These are phyloP conservation scores for Rhynchospora tenuis DNA, from an alignment of 176 grass and related monocot genomes.

Conservation along the genomic window DNA sequence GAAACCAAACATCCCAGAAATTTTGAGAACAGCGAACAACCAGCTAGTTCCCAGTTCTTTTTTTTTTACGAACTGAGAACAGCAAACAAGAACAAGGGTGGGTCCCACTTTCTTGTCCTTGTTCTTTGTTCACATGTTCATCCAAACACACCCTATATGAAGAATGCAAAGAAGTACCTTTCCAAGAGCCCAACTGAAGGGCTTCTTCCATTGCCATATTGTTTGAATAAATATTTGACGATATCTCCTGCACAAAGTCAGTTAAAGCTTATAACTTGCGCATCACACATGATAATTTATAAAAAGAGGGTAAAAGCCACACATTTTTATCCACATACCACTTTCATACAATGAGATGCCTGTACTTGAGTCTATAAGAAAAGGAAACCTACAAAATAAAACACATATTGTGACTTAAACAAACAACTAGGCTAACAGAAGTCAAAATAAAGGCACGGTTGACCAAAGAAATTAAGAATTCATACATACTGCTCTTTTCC, in stretches of 20 bases:
- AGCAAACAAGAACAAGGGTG: too few relatives aligned
- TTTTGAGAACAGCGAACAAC: too few relatives aligned
- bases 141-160: too few relatives aligned
- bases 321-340: constrained; percentile 44
- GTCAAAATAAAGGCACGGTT: background rate
- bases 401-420: background rate
- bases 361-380: constrained; percentile 69
- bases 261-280: background rate
- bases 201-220: constrained; percentile 73
- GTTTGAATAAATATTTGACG: constrained; percentile 68
- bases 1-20: too few relatives aligned
- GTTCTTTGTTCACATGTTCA: too few relatives aligned
- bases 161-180: constrained; percentile 52
- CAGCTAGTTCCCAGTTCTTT: too few relatives aligned
- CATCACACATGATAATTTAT: background rate
- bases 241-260: constrained; percentile 69
- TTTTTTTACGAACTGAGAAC: too few relatives aligned
- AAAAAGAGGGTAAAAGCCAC: background rate
- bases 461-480: constrained; percentile 1
- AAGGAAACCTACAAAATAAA: constrained; percentile 63
- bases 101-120: too few relatives aligned
- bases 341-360: constrained; percentile 95
- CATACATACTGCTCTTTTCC: constrained; percentile 86
- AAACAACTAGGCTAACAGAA: background rate
- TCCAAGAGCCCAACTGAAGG: constrained; percentile 81